Evolutionary conservation across 371 early-diverging fungal species (phyloP).

Genomic region (Mortierella sp.): DNA sequence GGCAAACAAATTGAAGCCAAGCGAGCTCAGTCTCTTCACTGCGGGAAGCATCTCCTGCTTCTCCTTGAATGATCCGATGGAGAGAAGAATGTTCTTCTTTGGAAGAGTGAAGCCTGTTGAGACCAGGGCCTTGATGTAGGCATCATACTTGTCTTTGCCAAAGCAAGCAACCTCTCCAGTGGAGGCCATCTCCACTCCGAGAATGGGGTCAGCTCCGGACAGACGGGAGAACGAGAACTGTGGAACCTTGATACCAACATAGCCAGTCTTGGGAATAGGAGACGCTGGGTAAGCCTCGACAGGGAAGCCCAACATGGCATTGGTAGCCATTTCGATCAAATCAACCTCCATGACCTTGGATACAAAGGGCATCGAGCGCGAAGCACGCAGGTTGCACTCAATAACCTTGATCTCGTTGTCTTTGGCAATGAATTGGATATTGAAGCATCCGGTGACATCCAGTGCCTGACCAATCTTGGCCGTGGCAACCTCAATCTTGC

Average conservation of each 20-base stretch:
- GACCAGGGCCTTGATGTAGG: conserved; percentile 93
- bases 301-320: conserved; percentile 83
- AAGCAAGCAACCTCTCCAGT: conserved; percentile 99
- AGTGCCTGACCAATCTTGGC: conserved; percentile 86
- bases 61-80: conserved; percentile 96
- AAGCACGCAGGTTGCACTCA: conserved; percentile 96
- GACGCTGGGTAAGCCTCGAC: conserved; percentile 69
- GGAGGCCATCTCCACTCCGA: conserved; percentile 97
- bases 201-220: conserved; percentile 92
- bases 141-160: conserved; percentile 94
- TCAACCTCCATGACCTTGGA: conserved; percentile 91
- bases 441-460: conserved; percentile 93
- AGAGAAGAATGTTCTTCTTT: conserved; percentile 90
- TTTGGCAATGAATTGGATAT: conserved; percentile 91
- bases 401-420: conserved; percentile 86
- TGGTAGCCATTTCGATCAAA: conserved; percentile 90
- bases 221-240: conserved; percentile 95
- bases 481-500: conserved; percentile 77
- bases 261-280: conserved; percentile 63
- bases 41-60: conserved; percentile 92
- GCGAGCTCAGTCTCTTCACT: conserved; percentile 79
- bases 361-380: conserved; percentile 95
- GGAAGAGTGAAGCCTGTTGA: conserved; percentile 92
- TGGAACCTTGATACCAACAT: conserved; percentile 94
- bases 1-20: conserved; percentile 92